These are phyloP conservation scores for Phoma herbarum DNA, from an alignment of 2,329 filamentous ascomycete genomes.

Conservation along the genomic window DNA sequence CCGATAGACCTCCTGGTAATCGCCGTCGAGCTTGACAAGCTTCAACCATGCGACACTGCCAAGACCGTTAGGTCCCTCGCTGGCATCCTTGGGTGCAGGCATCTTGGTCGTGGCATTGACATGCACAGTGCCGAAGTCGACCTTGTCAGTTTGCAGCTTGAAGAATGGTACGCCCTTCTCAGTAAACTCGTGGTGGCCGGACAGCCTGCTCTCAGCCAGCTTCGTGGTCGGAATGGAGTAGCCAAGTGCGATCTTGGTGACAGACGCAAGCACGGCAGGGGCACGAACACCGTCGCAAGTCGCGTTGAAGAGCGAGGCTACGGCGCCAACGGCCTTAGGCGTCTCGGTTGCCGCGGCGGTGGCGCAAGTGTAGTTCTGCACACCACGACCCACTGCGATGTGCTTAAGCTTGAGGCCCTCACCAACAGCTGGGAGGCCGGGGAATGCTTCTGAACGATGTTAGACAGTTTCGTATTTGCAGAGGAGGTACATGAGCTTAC, in stretches of 20 bases:
- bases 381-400: constrained; percentile 86
- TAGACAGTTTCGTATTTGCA: constrained; percentile 18
- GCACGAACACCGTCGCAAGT: constrained; percentile 78
- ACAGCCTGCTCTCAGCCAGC: constrained; percentile 66
- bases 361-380: constrained; percentile 92
- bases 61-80: constrained; percentile 63
- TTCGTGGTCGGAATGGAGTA: constrained; percentile 63
- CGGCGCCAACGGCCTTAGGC: constrained; percentile 74
- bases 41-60: constrained; percentile 84
- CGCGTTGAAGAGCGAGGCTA: constrained; percentile 87
- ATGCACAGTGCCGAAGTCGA: constrained; percentile 66
- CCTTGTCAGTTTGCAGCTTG: constrained; percentile 69
- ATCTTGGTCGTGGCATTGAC: constrained; percentile 69
- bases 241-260: constrained; percentile 74
- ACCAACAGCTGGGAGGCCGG: constrained; percentile 68
- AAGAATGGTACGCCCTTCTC: constrained; percentile 78
- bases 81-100: constrained; percentile 69
- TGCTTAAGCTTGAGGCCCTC: constrained; percentile 72
- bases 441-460: constrained; percentile 56
- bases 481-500: constrained; percentile 30
- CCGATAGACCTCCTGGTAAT: constrained; percentile 80
- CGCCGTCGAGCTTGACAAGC: constrained; percentile 60
- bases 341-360: constrained; percentile 63
- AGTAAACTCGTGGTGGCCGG: constrained; percentile 84
- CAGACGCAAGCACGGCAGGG: constrained; percentile 69